Evolutionary conservation across 768 basidiomycete species (phyloP).

Genomic region (Phlebiopsis flavidoalba): DNA sequence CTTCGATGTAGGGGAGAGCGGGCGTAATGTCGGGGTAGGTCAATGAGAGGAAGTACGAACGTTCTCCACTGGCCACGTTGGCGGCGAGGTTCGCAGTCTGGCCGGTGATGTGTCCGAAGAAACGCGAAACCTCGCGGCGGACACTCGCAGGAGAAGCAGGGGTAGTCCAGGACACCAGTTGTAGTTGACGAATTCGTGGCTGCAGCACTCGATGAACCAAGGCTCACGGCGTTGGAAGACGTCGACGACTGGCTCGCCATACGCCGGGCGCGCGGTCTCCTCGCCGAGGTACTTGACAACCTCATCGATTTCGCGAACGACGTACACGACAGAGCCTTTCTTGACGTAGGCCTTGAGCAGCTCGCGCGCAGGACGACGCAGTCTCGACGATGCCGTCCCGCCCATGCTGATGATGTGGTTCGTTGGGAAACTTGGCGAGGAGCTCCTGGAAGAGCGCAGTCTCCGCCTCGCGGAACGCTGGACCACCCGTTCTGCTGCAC

Average conservation of each 20-base stretch:
- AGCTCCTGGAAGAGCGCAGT: slow-evolving; percentile 62
- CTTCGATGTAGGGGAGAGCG: slow-evolving; percentile 62
- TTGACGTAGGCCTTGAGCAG: slow-evolving; percentile 62
- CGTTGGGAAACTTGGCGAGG: slow-evolving; percentile 45
- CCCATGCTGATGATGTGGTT: slow-evolving; percentile 83
- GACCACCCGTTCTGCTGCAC: slow-evolving; percentile 85
- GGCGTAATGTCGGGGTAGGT: slow-evolving; percentile 86
- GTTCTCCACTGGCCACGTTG: slow-evolving; percentile 45
- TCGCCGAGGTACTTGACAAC: slow-evolving; percentile 75
- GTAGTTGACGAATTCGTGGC: slow-evolving; percentile 79
- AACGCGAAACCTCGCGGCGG: slow-evolving; percentile 65
- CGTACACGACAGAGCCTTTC: slow-evolving; percentile 75
- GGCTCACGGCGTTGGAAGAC: slow-evolving; percentile 81
- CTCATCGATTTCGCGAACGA: slow-evolving; percentile 75
- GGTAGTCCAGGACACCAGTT: slow-evolving; percentile 31
- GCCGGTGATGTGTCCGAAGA: slow-evolving; percentile 87
- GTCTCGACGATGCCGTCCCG: slow-evolving; percentile 89
- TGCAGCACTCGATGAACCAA: slow-evolving; percentile 82
- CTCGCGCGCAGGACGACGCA: slow-evolving; percentile 62
- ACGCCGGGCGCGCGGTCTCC: slow-evolving; percentile 79
- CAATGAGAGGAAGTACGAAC: slow-evolving; percentile 90
- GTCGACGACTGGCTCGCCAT: slow-evolving; percentile 80
- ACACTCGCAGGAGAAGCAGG: slow-evolving; percentile 29
- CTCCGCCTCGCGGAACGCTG: slow-evolving; percentile 83
- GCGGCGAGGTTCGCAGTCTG: slow-evolving; percentile 56